These are phyloP conservation scores for Vitis hybrid DNA, from an alignment of 177 flowering plant genomes.

Conservation along the genomic window DNA sequence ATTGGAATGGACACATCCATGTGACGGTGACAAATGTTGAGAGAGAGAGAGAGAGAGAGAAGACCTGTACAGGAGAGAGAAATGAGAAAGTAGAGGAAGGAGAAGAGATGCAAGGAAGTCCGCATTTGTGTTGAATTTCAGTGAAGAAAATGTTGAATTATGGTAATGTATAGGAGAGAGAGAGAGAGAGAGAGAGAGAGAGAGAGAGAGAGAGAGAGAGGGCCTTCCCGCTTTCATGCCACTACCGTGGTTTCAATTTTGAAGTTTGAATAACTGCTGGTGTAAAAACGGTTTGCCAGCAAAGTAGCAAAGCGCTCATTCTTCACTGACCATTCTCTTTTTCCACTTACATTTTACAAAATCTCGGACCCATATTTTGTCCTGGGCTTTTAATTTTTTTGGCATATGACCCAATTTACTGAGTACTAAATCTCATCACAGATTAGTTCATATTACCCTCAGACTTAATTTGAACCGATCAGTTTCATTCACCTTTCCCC, in stretches of 20 bases:
- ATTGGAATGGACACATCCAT: no score
- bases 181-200: no score
- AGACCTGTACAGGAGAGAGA: conserved; percentile 30
- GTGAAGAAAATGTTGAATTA: neutral
- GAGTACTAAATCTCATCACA: neutral
- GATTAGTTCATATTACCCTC: neutral
- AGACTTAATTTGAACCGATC: no score
- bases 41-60: neutral
- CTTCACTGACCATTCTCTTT: neutral
- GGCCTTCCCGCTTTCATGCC: conserved; percentile 4
- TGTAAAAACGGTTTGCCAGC: conserved; percentile 2
- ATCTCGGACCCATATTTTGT: no score
- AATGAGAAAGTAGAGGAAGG: conserved; percentile 18
- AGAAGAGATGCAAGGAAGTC: conserved; percentile 16
- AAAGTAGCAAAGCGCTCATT: neutral
- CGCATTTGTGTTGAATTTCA: conserved; percentile 7
- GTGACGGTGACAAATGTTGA: no score
- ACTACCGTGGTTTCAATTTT: neutral
- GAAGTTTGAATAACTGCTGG: neutral
- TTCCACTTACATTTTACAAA: neutral
- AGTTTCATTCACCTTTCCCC: no score
- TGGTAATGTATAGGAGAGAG: no score
- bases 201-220: neutral
- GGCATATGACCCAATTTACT: neutral
- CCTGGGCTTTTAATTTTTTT: neutral